Conservation (phyloP, 2,329 filamentous ascomycete species). For the Acephala macrosclerotiorum region DNA sequence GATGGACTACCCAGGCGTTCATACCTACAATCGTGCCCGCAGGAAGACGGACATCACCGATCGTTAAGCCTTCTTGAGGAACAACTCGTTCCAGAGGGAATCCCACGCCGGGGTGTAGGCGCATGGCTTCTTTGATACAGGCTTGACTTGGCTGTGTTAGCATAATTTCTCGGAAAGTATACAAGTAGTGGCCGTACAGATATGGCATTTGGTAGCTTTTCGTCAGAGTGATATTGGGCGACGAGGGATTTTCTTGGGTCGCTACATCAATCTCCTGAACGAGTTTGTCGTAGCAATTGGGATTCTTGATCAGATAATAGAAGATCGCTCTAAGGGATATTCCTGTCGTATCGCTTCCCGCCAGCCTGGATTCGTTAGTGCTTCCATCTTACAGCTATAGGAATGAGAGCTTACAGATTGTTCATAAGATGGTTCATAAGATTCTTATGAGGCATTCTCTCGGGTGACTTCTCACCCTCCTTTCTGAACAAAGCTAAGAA, state of each 20-base stretch:
- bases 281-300: slow-evolving; percentile 18
- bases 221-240: slow-evolving; percentile 11
- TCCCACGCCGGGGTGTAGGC: slow-evolving; percentile 55
- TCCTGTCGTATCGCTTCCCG: slow-evolving; percentile 30
- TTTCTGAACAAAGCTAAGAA: not conserved
- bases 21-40: slow-evolving; percentile 48
- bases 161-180: not conserved
- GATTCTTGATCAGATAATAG: slow-evolving; percentile 29
- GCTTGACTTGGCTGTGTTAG: slow-evolving; percentile 46
- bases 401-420: not conserved
- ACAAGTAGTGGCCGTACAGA: slow-evolving; percentile 15
- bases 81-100: slow-evolving; percentile 56
- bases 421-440: not conserved
- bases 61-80: slow-evolving; percentile 50
- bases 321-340: slow-evolving; percentile 26
- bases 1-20: slow-evolving; percentile 38
- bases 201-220: slow-evolving; percentile 19
- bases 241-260: slow-evolving; percentile 16
- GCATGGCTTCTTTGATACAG: slow-evolving; percentile 59
- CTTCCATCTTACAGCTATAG: not conserved
- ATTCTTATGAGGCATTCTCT: not conserved
- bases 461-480: not conserved
- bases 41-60: slow-evolving; percentile 46
- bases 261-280: slow-evolving; percentile 23
- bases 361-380: slow-evolving; percentile 17